phyloP scores from a whole-genome alignment of 139 green algal species.

The Choricystis sp. region DNA sequence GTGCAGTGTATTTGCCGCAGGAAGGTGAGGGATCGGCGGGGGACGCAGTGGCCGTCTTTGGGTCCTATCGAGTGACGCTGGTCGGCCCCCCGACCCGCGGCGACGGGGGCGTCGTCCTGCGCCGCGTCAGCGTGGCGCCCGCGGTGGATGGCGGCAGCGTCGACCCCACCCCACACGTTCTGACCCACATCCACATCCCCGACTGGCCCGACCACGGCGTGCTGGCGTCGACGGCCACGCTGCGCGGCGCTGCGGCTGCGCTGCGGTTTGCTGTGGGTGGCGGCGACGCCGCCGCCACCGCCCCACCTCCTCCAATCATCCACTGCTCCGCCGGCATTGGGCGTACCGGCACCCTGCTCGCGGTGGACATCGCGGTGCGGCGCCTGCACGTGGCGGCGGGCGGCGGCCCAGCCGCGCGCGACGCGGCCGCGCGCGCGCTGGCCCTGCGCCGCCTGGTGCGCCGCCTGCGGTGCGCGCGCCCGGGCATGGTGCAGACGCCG shows the following conservation, averaged over 20 bases:
- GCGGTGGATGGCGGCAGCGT: background rate
- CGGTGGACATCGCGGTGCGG: background rate
- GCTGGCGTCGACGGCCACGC: slow-evolving; percentile 17
- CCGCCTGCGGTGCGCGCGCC: background rate
- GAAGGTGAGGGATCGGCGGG: slow-evolving; percentile 5
- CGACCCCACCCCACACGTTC: background rate
- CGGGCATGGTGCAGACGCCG: background rate
- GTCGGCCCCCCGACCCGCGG: background rate
- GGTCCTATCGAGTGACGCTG: background rate
- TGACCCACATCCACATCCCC: slow-evolving; percentile 22
- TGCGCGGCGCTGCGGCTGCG: slow-evolving; percentile 6
- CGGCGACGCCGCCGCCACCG: background rate
- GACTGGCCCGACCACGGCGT: slow-evolving; percentile 56
- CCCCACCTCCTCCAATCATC: background rate
- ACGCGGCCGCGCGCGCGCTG: no score
- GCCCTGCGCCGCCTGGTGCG: background rate
- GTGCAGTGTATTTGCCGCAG: slow-evolving; percentile 29
- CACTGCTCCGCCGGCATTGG: background rate
- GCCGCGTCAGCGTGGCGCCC: background rate
- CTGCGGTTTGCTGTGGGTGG: background rate
- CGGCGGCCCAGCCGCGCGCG: no score
- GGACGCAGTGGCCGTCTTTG: background rate
- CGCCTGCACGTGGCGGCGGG: background rate
- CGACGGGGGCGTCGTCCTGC: background rate
- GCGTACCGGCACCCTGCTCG: background rate